Evolutionary conservation across 129 eudicot genomes (phyloP), one percentile per base, ranked within the genome.

Genomic region (Scalesia atractyloides): DNA sequence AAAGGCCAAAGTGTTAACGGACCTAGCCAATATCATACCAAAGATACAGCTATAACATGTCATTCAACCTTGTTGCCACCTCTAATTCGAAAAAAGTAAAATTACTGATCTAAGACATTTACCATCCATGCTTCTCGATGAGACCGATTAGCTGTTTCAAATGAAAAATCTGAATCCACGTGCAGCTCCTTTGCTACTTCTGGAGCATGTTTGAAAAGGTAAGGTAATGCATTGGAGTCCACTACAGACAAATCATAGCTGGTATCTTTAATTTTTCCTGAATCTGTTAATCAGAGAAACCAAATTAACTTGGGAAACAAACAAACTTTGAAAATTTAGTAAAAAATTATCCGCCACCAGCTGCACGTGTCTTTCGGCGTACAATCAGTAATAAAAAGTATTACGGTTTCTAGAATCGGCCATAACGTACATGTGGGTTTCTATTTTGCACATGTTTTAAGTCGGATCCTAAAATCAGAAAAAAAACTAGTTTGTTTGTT

Each of bases 171-270:
- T 52, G 87, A 70, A 79, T 73, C 84, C 41, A 86, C 68, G 13
- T 84, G 66, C 77, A 95, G 77, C 76, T 84, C 85, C 56, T 80
- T 87, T 37, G 87, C 89, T 56, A 83, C 85, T 73, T 86, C 83
- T 52, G 94, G 97, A 48, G 97, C 91, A 74, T 95, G 88, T 51
- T 95, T 88, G 85, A 95, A 95, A 76, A 95, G 88, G 76, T 88
- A 91, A 73, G 70, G 73, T 65, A 95, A 79, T 15, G 96, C 86
- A 70, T 95, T 95, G 74, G 99, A 88, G 81, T 95, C 99, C 50
- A 95, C 76, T 39, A 90, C 96, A 66, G 91, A 79, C 61, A 95
- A 80, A 75, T 85, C 97, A 78, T 81, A 86, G 70, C 89, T 90
- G 59, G 86, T 78, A 33, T 83, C 96, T 54, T 65, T 61, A 57